Base-by-base conservation (phyloP, 352 stramenopile genomes). In the Globisporangium iwayamae region DNA sequence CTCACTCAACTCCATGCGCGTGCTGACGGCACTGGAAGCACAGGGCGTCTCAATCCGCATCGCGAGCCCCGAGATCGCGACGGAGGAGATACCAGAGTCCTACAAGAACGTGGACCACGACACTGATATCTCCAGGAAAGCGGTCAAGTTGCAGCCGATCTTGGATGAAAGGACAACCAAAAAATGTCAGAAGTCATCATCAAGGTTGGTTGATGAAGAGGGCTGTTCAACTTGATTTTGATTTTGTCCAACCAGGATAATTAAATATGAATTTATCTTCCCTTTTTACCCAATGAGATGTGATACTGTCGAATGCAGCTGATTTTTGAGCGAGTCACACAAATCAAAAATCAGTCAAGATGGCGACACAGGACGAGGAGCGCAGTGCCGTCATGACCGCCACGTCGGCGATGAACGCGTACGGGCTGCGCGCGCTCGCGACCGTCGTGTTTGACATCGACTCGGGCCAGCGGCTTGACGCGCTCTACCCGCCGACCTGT, bases 381-480 rank as follows among this genome's bases (percentile, higher is more conserved):
- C 18, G 13, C 34, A 32, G 28, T 43, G 53, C 16, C 11, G 28
- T 6, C 54, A 45, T 51, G 48, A 18, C 10, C 51, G 20, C 11
- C 50, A 16, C 32, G 20, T 4, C 32, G 5, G n/a, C 56, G 11
- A 14, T 36, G 14, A 53, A 43, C 4, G 11, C 56, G 20, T 92
- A 87, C 63, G 79, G 78, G 2, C 66, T 92, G 36, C 68, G 66
- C 9, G 85, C 81, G 20, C 74, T 94, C 45, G 85, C 82, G 11
- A 91, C 81, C 8, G 81, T 94, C 16, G 80, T 92, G 59, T 94
- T 94, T 55, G 85, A 94, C 56, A 90, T 93, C 36, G 82, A 94
- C 71, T 70, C 78, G 16, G 85, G 85, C 4, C 85, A 92, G 71
- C 75, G 78, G 22, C 71, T 94, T 34, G 83, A 94, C 47, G 76